Base-by-base conservation (phyloP, 192 early-diverging fungal species). In the Podila clonocystis region DNA sequence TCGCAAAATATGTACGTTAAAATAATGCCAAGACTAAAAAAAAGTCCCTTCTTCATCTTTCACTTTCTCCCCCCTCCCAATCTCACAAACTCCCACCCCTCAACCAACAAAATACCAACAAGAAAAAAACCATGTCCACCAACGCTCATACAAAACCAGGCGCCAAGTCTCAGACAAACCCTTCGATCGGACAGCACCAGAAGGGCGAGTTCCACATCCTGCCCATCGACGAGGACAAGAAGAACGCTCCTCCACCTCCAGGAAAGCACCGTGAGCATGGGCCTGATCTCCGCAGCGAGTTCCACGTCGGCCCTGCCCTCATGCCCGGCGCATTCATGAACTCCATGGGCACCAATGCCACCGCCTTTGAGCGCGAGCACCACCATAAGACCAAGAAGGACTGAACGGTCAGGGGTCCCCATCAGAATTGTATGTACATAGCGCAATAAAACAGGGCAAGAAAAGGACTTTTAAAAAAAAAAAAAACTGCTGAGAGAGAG, bases 151-250 rank as follows among this genome's bases (percentile, higher is more conserved):
- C n/a, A 29, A 63, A 63, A 6, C 8, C 30, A 20, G 20, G 4
- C 28, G 5, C 62, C 30, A 63, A 20, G 20, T n/a, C 22, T 19
- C 50, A 33, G 24, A 38, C 55, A 49, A 52, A 48, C 50, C 49
- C 30, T 30, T 62, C 62, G 9, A 65, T 61, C 58, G 75, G 69
- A 58, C 55, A 67, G 22, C 75, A 72, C 50, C 58, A 78, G 59
- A 61, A 71, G 50, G 70, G 65, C 50, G 76, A 80, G 65, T 80
- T 80, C 65, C 33, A 80, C 45, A 80, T 80, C 62, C 48, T 80
- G n/a, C 76, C 76, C 36, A 30, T 80, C 13, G 76, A 80, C 55
- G 76, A 80, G 28, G 70, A 72, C 62, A 80, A 72, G 34, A 80
- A 80, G 65, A 63, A 80, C 62, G 50, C 61, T 20, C 76, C 76